phyloP scores from a whole-genome alignment of 768 basidiomycete genomes.

The Mycena kentingensis region DNA sequence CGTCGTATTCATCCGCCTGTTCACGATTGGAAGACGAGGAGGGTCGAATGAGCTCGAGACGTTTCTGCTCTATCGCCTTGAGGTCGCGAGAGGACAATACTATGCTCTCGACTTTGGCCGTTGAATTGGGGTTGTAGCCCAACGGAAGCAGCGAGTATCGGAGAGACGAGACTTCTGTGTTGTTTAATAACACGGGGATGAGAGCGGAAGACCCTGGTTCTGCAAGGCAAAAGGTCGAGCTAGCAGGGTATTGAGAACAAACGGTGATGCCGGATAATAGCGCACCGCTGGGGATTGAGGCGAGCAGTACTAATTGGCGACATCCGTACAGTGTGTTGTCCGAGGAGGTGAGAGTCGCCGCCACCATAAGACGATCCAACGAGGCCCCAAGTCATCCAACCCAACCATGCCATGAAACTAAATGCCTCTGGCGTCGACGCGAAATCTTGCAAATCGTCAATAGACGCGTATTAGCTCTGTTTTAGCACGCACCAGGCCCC shows the following conservation, averaged over 20 bases:
- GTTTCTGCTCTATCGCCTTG: conserved; percentile 63
- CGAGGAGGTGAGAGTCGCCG: conserved; percentile 66
- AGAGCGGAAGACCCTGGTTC: conserved; percentile 54
- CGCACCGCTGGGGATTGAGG: conserved; percentile 66
- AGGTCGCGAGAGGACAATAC: conserved; percentile 67
- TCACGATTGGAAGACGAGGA: conserved; percentile 28
- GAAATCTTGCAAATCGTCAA: conserved; percentile 37
- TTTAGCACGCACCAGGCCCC: conserved; percentile 33
- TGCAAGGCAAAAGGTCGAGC: conserved; percentile 72
- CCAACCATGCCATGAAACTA: conserved; percentile 50
- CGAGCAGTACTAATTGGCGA: conserved; percentile 93
- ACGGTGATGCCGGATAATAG: neutral
- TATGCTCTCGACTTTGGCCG: conserved; percentile 51
- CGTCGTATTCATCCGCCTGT: conserved; percentile 57
- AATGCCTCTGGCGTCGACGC: conserved; percentile 46
- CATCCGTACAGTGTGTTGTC: conserved; percentile 90
- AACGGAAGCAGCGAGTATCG: conserved; percentile 76
- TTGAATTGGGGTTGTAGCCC: conserved; percentile 42
- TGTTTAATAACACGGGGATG: conserved; percentile 87
- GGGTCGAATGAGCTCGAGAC: conserved; percentile 49
- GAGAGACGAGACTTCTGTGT: conserved; percentile 73
- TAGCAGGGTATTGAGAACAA: neutral
- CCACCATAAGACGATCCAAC: conserved; percentile 42
- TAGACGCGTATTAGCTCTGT: conserved; percentile 1
- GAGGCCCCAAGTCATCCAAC: conserved; percentile 53